Conservation (phyloP, 2,329 filamentous ascomycete species). For the Bipolaris bicolor region DNA sequence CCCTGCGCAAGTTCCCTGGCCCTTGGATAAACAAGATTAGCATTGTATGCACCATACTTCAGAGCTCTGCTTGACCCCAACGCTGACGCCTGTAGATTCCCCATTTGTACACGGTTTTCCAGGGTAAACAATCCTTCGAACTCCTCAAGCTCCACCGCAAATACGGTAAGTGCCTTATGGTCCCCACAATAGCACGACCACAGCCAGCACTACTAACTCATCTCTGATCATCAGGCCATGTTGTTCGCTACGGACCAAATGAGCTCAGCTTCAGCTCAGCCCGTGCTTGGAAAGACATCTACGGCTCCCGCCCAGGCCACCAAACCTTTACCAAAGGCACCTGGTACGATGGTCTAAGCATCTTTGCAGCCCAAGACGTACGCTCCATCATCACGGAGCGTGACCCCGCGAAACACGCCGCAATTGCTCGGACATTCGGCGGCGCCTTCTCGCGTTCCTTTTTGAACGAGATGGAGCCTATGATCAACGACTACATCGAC, state of each 20-base stretch:
- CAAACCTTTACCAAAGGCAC: constrained; percentile 33
- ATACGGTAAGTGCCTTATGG: constrained; percentile 17
- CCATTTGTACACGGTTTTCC: not conserved
- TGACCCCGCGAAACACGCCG: constrained; percentile 28
- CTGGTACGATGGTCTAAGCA: constrained; percentile 35
- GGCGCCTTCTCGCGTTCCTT: constrained; percentile 47
- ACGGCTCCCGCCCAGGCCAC: constrained; percentile 32
- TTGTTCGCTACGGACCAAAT: constrained; percentile 47
- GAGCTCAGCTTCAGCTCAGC: constrained; percentile 46
- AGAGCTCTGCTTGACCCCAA: not conserved
- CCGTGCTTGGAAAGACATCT: constrained; percentile 48
- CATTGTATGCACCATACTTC: not conserved
- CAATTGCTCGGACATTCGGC: constrained; percentile 31
- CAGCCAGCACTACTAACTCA: not conserved
- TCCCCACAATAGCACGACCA: too few species aligned
- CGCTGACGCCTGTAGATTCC: not conserved
- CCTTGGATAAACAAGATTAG: constrained; percentile 1
- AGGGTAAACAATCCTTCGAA: not conserved
- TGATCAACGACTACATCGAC: constrained; percentile 35
- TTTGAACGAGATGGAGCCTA: constrained; percentile 43
- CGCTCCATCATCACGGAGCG: constrained; percentile 25
- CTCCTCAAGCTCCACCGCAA: constrained; percentile 2
- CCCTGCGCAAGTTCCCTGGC: not conserved
- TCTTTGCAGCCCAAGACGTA: not conserved
- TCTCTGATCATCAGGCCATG: not conserved